Percentiles rank a stretch among this genome's conserved stretches.
Evolutionary conservation across 1,284 basidiomycete genomes (phyloP).

Genomic region (Apiotrichum mycotoxinovorans): DNA sequence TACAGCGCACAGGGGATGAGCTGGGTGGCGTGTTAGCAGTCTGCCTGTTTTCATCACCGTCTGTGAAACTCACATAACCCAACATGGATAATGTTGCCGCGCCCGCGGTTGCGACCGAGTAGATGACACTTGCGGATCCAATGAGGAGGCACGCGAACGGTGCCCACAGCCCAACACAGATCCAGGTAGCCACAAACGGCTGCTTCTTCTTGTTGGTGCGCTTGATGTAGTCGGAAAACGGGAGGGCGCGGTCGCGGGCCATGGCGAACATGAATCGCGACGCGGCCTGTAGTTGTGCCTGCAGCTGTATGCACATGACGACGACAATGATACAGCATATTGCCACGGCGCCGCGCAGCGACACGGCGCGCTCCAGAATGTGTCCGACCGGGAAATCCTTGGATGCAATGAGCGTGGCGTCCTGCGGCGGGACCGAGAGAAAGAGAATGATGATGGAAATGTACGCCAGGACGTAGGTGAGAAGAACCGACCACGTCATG

Average conservation of each 20-base stretch:
- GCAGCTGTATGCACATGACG: slow-evolving; percentile 39
- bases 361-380: slow-evolving; percentile 40
- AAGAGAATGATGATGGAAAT: slow-evolving; percentile 44
- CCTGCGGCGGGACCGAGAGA: slow-evolving; percentile 36
- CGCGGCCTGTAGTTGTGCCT: slow-evolving; percentile 47
- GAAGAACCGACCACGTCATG: slow-evolving; percentile 37
- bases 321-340: slow-evolving; percentile 37
- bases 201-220: slow-evolving; percentile 36
- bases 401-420: slow-evolving; percentile 24
- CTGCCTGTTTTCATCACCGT: too few relatives aligned
- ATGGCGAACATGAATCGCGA: slow-evolving; percentile 48
- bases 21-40: slow-evolving; percentile 11
- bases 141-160: slow-evolving; percentile 38
- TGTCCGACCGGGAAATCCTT: slow-evolving; percentile 44
- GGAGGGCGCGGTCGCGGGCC: slow-evolving; percentile 48
- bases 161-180: slow-evolving; percentile 29
- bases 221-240: slow-evolving; percentile 40
- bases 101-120: slow-evolving; percentile 39
- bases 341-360: slow-evolving; percentile 31
- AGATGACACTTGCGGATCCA: slow-evolving; percentile 24
- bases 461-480: slow-evolving; percentile 43
- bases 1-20: slow-evolving; percentile 39
- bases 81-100: slow-evolving; percentile 39
- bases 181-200: slow-evolving; percentile 43
- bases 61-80: slow-evolving; percentile 44